Evolutionary conservation across 257 asterid species (phyloP), one percentile per base, ranked within the genome.

Genomic region (Scutellaria minor): DNA sequence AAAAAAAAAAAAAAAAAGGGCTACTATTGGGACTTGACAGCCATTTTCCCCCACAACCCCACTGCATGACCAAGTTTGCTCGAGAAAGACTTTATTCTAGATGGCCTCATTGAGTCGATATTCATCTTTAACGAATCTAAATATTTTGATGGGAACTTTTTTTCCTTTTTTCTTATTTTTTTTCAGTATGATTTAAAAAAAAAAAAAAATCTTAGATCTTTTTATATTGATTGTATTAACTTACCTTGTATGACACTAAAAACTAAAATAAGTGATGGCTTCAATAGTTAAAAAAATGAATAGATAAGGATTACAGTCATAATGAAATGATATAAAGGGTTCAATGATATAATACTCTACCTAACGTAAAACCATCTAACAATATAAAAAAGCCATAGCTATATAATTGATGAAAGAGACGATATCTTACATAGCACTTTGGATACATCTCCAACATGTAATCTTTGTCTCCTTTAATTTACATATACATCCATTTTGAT

Each of bases 361-460:
- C 73, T 74, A 70, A 64, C 44, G 7, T n/a, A 39, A 44, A 57
- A 44, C 51, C 48, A 74, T 31, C 20, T 37, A 50, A 61, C 48
- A 67, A 68, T 24, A 46, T 22, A 13, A 47, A 68, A 74, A 68
- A 6, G 11, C 22, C 6, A 31, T 60, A 40, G 61, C 20, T 37
- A 64, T 14, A 79, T 79, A 74, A 75, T 64, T 70, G 79, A 79
- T 69, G 75, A 58, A 48, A 75, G 77, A 64, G 68, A 79, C 64
- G 39, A 69, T 63, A 31, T 31, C 57, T 60, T 46, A 55, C 37
- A 39, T 24, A 2, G 37, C 61, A 62, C 51, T 68, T 66, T 44
- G 45, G 37, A 55, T 39, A 70, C 64, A 61, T 61, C 48, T 60
- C 39, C 61, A 72, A 50, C 39, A 39, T 57, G 68, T 52, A 73